phyloP scores from a whole-genome alignment of 495 filamentous ascomycete genomes.

The Parathielavia appendiculata region DNA sequence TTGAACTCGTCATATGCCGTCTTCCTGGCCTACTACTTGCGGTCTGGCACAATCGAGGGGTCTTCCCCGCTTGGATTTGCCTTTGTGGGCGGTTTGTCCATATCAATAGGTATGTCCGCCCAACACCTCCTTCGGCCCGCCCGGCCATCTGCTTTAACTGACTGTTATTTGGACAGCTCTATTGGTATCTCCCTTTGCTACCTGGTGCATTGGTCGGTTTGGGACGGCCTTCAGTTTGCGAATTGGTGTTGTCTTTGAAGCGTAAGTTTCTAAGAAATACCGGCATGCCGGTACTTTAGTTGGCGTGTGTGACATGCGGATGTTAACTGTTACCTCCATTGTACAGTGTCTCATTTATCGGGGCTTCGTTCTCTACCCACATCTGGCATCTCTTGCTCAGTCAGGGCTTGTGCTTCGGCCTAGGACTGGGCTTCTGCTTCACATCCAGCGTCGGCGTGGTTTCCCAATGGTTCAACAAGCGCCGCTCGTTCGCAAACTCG shows the following conservation, averaged over 20 bases:
- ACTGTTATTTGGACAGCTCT: constrained; percentile 47
- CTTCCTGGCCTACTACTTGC: constrained; percentile 67
- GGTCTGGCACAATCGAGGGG: constrained; percentile 51
- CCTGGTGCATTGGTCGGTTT: constrained; percentile 49
- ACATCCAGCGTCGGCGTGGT: constrained; percentile 64
- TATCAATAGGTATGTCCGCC: constrained; percentile 43
- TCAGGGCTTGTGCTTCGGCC: constrained; percentile 71
- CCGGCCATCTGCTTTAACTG: not conserved
- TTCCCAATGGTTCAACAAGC: constrained; percentile 73
- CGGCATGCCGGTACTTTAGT: no score
- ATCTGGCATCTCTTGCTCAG: constrained; percentile 72
- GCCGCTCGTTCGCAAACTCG: constrained; percentile 66
- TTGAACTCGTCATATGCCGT: constrained; percentile 62
- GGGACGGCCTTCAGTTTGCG: constrained; percentile 55
- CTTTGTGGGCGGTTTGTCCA: constrained; percentile 67
- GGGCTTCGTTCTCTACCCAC: constrained; percentile 60
- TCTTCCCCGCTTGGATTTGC: constrained; percentile 59
- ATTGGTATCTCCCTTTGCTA: constrained; percentile 60
- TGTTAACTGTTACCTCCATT: not conserved
- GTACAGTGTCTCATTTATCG: constrained; percentile 53
- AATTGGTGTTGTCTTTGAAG: constrained; percentile 54
- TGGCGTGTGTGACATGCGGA: not conserved
- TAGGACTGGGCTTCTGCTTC: constrained; percentile 73
- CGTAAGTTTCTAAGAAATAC: constrained; percentile 32
- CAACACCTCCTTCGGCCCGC: no score